Evolutionary conservation across 2,329 filamentous ascomycete species (phyloP), one percentile per base, ranked within the genome.

Genomic region (Fusarium anthophilum): DNA sequence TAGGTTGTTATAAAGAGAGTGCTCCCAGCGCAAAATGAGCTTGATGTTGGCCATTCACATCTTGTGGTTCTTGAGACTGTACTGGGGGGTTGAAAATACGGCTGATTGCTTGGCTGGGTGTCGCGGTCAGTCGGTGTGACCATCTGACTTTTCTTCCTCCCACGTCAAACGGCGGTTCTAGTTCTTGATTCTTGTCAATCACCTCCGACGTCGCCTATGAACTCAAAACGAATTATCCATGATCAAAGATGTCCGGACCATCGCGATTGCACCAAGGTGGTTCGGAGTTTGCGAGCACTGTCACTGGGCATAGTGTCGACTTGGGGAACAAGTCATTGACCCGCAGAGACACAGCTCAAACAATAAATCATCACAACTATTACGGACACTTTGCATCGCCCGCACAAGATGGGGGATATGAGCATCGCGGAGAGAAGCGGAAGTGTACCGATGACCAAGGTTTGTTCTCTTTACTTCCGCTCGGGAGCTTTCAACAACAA

Each of bases 401-500:
- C 8, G 17, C 1, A 18, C 35, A 9, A 18, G n/a, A 15, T 5
- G 2, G 13, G 8, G 26, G 0, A 0, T 12, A 39, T 3, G 26
- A 51, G 3, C 5, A 15, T 18, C 44, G 44, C 0, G 57, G 22
- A 14, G 12, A 41, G 11, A 53, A 60, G 22, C 7, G 26, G 18
- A 60, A 53, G 18, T 20, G 5, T 8, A 8, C 22, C 6, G 12
- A 32, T 4, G 26, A 41, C 3, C 9, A 32, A 41, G 35, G 57
- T 60, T 22, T 8, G 50, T 53, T 13, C 5, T n/a, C 47, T 2
- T 17, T 18, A n/a, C 28, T 17, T 18, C 28, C 10, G 7, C 47
- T 9, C 2, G 0, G 28, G 28, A n/a, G 3, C 22, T 3, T n/a
- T n/a, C 3, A 15, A 9, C 14, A 15, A 9, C 14, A n/a, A 3